Base-by-base conservation (phyloP, 2,329 filamentous ascomycete species). In the Rhynchosporium agropyri region DNA sequence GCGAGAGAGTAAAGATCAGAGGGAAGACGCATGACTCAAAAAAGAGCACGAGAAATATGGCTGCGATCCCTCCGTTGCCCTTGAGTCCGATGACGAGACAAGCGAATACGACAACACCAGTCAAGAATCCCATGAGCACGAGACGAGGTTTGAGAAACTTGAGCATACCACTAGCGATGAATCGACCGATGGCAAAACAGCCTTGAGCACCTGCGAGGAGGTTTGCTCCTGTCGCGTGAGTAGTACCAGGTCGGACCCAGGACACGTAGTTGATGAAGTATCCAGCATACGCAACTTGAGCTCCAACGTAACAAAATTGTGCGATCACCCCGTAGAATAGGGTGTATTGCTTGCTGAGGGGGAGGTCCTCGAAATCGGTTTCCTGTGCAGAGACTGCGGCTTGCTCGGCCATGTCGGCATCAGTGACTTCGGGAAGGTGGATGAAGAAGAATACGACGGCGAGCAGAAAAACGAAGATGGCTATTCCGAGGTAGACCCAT, bases 21-120 rank as follows among this genome's bases (percentile, higher is more conserved):
- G 92, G 92, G 81, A 91, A 96, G 70, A 91, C 86, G 63, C 91
- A 90, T 0, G 88, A 89, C 74, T 93, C 91, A 71, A 90, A 91
- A 75, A 96, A 91, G 67, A 91, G 86, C 7, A 71, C 68, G 65
- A 90, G 88, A 42, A 92, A 73, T 53, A 88, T 80, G 3, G 90
- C 77, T 68, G 91, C 88, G 13, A 86, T 78, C 38, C 79, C 77
- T 13, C 84, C 73, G 0, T 83, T 68, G 61, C 68, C 68, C 83
- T 80, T 0, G 79, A 56, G 68, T 45, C 4, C 63, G 20, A 68
- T 64, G 70, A 76, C 20, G 82, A 68, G 4, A 79, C 75, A 28
- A 80, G 79, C 15, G 79, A 80, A 79, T 50, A 80, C 78, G 68
- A 91, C 79, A 53, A 90, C 80, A 65, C 90, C 87, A 28, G 85